Percentiles rank a stretch among this genome's conserved stretches.
Evolutionary conservation across 805 yeast species (phyloP).

Genomic region (Starmerella kuoi): DNA sequence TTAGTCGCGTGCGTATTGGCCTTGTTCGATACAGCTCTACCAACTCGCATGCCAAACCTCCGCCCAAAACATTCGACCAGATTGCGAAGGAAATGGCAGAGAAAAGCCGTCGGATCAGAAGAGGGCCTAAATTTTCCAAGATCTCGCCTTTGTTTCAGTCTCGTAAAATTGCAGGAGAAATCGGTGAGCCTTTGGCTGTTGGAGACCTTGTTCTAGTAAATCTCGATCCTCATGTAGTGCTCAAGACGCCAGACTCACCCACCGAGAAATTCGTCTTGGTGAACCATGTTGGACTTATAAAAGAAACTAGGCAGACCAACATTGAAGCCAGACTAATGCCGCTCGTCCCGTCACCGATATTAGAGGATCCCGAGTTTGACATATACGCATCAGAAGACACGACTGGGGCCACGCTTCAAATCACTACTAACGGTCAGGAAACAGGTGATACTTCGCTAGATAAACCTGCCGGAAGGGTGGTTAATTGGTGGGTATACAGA

Average conservation of each 20-base stretch:
- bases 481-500: conserved; percentile 5
- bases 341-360: background rate
- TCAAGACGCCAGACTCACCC: conserved; percentile 7
- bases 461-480: conserved; percentile 5
- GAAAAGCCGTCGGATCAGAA: background rate
- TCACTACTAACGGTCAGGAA: background rate
- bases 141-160: background rate
- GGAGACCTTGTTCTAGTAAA: conserved; percentile 17
- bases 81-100: conserved; percentile 1
- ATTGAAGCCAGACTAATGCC: conserved; percentile 14
- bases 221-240: conserved; percentile 12
- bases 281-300: conserved; percentile 7
- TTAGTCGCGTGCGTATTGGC: no score
- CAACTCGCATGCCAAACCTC: no score
- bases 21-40: no score
- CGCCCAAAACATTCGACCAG: background rate
- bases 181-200: conserved; percentile 2
- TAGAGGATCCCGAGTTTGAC: background rate
- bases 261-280: conserved; percentile 10
- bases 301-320: conserved; percentile 2
- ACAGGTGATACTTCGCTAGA: background rate
- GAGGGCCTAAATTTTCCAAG: background rate
- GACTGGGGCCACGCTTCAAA: background rate
- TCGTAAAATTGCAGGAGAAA: background rate
- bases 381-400: conserved; percentile 7